Evolutionary conservation across 306 rosid genomes (phyloP), one percentile per base, ranked within the genome.

Genomic region (Cucurbita ficifolia): DNA sequence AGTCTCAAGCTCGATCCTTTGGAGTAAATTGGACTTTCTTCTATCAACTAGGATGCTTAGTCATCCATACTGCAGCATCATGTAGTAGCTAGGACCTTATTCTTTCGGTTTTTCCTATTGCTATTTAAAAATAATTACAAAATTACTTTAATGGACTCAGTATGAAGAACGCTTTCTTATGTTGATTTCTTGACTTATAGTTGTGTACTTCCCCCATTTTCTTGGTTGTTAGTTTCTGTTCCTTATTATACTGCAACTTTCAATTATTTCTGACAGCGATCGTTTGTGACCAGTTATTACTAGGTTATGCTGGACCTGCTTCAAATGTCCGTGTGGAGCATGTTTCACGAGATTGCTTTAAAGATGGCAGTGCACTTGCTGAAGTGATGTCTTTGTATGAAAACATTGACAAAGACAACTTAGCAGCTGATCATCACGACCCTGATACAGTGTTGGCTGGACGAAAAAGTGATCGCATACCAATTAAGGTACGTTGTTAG

Each of bases 271-370:
- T 69, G 40, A 69, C 48, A 56, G 70, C 40, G 70, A 70, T 64
- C 74, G 76, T 59, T 53, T 81, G 69, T 78, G 75, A 14, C 76
- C 83, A 94, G 98, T 73, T 90, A 77, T 78, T 94, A 69, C 68
- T 87, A 74, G 90, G 81, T 67, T 90, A 85, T 90, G 89, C 98
- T 73, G 98, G 98, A 78, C 96, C 98, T 72, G 89, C 94, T 69
- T 90, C 96, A 68, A 86, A 89, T 78, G 92, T 88, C 24, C 96
- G 97, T 0, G 80, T 89, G 57, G 98, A 94, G 85, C 96, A 8
- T 74, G 84, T 75, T 69, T 89, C 90, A 6, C 83, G 80, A 78
- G 90, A 86, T 50, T 82, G 94, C 80, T 88, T 93, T 65, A 74
- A 72, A 18, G 81, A 82, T 77, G 92, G 98, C 63, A 91, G 97